These are phyloP conservation scores for Serpula lacrymans DNA, from an alignment of 768 basidiomycete genomes.

Conservation along the genomic window DNA sequence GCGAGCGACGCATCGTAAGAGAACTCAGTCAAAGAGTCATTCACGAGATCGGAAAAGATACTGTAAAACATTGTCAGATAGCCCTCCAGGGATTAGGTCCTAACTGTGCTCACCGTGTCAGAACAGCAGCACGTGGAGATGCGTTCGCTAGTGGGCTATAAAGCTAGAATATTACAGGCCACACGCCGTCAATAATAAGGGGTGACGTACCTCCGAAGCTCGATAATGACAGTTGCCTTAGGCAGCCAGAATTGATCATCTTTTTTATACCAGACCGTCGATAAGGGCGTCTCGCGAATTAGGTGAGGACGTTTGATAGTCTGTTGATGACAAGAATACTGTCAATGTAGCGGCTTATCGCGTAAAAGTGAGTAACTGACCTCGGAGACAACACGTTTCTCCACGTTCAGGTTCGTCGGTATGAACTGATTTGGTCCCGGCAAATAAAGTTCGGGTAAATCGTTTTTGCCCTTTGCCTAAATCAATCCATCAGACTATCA, in stretches of 20 bases:
- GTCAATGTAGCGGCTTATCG: constrained; percentile 1
- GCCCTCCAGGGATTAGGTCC: constrained; percentile 1
- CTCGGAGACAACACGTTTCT: constrained; percentile 64
- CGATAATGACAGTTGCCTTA: constrained; percentile 73
- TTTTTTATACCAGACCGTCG: constrained; percentile 92
- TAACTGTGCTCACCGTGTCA: constrained; percentile 62
- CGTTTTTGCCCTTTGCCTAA: constrained; percentile 63
- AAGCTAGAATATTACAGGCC: constrained; percentile 3
- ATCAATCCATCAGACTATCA: neutral
- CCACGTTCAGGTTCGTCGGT: constrained; percentile 80
- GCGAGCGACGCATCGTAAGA: constrained; percentile 92
- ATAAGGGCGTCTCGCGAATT: constrained; percentile 66
- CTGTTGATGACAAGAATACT: constrained; percentile 46
- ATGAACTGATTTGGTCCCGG: constrained; percentile 91
- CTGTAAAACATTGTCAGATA: constrained; percentile 36
- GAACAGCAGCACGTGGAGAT: constrained; percentile 66
- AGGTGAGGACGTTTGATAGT: constrained; percentile 72
- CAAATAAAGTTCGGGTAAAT: constrained; percentile 66
- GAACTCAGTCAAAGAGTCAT: constrained; percentile 86
- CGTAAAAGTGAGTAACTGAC: constrained; percentile 33
- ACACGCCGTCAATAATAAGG: neutral
- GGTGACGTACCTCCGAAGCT: constrained; percentile 62
- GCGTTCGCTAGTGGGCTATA: constrained; percentile 54
- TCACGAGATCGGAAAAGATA: constrained; percentile 80
- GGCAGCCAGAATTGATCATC: constrained; percentile 97